Evolutionary conservation across 192 early-diverging fungal species (phyloP), one percentile per base, ranked within the genome.

Genomic region (Coemansia sp.): DNA sequence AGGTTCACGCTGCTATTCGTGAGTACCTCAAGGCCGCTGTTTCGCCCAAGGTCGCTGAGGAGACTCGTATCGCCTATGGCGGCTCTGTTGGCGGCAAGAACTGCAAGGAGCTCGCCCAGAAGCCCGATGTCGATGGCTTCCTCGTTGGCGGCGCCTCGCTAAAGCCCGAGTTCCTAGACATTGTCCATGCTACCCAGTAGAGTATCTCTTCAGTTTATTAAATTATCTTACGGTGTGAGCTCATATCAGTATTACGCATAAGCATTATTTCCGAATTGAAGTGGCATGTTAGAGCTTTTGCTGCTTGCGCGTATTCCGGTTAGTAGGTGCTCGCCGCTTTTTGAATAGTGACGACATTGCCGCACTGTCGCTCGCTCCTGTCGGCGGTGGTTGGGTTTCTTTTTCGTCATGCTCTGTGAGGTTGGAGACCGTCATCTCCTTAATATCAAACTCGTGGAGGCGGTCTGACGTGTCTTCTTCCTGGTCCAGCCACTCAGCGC

Each of bases 81-180:
- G 95, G 96, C 51, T 97, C 95, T 21, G 97, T 99, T 74, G 91
- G 91, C 75, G 94, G 84, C 67, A 89, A 86, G 64, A 98, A 95
- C 89, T 89, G 90, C 77, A 82, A 87, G 50, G 94, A 93, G 19
- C 75, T 94, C 15, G 88, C 89, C 62, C 84, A 86, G 85, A 84
- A 97, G 89, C 76, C 88, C 32, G 96, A 99, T 78, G 91, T 99
- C 67, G 97, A 99, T 76, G 98, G 98, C 65, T 99, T 99, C 94
- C 87, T 99, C 55, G 97, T 99, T 61, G 98, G 98, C 78, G 98
- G 98, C 75, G 98, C 98, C 63, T 94, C 91, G 34, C 89, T 99
- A 74, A 98, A 98, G 86, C 89, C 89, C 45, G 93, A 95, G 75
- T 95, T 95, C 73, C 77, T 87, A 58, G 86, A 85, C 27, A 95